Conservation (phyloP, 495 filamentous ascomycete genomes). For the Penicillium steckii region DNA sequence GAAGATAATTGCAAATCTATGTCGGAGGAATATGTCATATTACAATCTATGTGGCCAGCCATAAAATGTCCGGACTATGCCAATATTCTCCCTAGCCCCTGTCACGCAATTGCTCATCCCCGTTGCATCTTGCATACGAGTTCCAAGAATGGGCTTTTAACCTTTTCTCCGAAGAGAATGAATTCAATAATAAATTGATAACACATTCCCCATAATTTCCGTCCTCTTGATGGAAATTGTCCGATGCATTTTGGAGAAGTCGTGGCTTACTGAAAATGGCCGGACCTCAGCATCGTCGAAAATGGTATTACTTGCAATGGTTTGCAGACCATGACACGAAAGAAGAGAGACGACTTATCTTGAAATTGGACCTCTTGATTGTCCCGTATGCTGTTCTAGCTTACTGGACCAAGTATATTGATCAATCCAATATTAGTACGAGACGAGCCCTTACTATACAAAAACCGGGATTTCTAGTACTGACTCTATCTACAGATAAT, state of each 20-base stretch:
- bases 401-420: conserved; percentile 50
- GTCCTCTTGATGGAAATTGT: background rate
- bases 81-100: background rate
- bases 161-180: background rate
- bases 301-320: conserved; percentile 43
- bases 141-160: background rate
- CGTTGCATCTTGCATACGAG: conserved; percentile 19
- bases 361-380: conserved; percentile 45
- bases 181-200: background rate
- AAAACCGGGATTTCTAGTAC: background rate
- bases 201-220: background rate
- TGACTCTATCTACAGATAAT: conserved; percentile 20
- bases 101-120: conserved; percentile 20
- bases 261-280: conserved; percentile 9
- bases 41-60: background rate
- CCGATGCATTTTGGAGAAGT: background rate
- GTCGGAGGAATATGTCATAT: background rate
- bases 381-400: conserved; percentile 41
- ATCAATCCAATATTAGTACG: conserved; percentile 39
- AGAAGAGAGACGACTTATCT: conserved; percentile 40
- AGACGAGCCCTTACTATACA: background rate
- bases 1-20: too few species aligned
- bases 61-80: background rate
- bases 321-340: conserved; percentile 42
- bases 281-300: conserved; percentile 21